Percentiles rank a stretch among this genome's conserved stretches.
Evolutionary conservation across 1,139 yeast species (phyloP).

Genomic region (Debaryomyces sp.): DNA sequence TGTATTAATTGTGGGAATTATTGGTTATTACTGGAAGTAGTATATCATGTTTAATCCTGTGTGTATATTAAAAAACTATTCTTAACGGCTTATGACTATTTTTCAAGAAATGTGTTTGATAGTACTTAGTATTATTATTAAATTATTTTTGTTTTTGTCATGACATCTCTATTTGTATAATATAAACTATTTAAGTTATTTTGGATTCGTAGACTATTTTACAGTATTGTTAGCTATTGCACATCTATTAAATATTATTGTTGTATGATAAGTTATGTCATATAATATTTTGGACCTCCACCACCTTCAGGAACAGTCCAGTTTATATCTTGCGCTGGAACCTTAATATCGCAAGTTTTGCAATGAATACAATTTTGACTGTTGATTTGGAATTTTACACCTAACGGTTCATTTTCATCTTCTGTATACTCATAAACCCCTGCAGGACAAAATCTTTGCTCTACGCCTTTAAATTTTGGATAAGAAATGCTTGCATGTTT

Average conservation of each 20-base stretch:
- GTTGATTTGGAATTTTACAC: slow-evolving; percentile 88
- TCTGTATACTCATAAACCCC: slow-evolving; percentile 94
- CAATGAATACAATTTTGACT: slow-evolving; percentile 97
- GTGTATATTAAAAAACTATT: slow-evolving; percentile 8
- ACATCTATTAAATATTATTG: not conserved
- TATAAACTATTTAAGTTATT: slow-evolving; percentile 2
- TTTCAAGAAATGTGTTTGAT: slow-evolving; percentile 1
- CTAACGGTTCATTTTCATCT: slow-evolving; percentile 58
- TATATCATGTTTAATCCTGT: not conserved
- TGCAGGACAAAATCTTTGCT: slow-evolving; percentile 94
- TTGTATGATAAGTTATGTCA: slow-evolving; percentile 46
- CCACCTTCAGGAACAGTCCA: slow-evolving; percentile 99
- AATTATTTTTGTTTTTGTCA: slow-evolving; percentile 6
- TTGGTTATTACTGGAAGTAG: slow-evolving; percentile 4
- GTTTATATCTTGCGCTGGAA: slow-evolving; percentile 88
- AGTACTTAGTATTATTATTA: slow-evolving; percentile 2
- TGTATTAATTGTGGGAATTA: slow-evolving; percentile 4
- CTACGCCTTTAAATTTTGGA: slow-evolving; percentile 83
- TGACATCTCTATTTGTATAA: slow-evolving; percentile 6
- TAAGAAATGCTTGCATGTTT: slow-evolving; percentile 69
- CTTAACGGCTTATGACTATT: slow-evolving; percentile 7
- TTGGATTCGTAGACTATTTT: not conserved
- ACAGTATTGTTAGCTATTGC: not conserved
- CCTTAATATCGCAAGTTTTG: slow-evolving; percentile 96
- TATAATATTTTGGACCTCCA: slow-evolving; percentile 92